Conservation (phyloP, 306 rosid species). For the Comarum palustre region DNA sequence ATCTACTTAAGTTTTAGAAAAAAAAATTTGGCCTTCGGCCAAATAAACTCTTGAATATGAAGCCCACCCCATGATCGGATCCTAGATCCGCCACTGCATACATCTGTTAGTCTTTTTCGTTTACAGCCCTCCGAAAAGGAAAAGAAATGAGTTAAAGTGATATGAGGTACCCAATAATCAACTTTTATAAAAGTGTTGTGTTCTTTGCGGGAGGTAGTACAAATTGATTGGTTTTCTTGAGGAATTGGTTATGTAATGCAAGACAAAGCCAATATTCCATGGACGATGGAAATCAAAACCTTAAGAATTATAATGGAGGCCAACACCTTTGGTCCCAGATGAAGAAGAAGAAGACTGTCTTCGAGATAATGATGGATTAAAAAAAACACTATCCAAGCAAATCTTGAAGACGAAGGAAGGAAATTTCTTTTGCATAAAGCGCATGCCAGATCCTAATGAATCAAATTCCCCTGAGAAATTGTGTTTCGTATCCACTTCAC, state of each 20-base stretch:
- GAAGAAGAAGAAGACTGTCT: constrained; percentile 13
- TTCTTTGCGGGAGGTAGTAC: constrained; percentile 8
- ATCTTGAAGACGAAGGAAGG: constrained; percentile 25
- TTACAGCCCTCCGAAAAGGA: constrained; percentile 4
- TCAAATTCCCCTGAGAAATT: neutral
- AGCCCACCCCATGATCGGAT: no score
- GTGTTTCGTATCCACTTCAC: constrained; percentile 10
- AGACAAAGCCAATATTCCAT: constrained; percentile 4
- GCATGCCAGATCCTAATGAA: constrained; percentile 25
- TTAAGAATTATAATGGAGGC: constrained; percentile 8
- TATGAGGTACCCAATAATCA: constrained; percentile 11
- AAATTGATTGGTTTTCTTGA: constrained; percentile 4
- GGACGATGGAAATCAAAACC: constrained; percentile 7
- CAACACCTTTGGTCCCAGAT: constrained; percentile 9
- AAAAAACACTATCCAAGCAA: constrained; percentile 8
- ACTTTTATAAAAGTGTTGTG: constrained; percentile 14
- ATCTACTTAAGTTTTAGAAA: no score
- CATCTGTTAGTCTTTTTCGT: neutral
- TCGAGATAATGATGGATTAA: constrained; percentile 14
- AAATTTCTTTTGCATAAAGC: neutral
- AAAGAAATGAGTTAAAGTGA: neutral
- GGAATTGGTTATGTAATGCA: neutral
- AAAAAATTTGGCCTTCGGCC: no score
- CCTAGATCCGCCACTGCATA: no score
- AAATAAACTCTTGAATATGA: no score